Evolutionary conservation across 768 basidiomycete genomes (phyloP).

Genomic region (Galerina sulciceps): DNA sequence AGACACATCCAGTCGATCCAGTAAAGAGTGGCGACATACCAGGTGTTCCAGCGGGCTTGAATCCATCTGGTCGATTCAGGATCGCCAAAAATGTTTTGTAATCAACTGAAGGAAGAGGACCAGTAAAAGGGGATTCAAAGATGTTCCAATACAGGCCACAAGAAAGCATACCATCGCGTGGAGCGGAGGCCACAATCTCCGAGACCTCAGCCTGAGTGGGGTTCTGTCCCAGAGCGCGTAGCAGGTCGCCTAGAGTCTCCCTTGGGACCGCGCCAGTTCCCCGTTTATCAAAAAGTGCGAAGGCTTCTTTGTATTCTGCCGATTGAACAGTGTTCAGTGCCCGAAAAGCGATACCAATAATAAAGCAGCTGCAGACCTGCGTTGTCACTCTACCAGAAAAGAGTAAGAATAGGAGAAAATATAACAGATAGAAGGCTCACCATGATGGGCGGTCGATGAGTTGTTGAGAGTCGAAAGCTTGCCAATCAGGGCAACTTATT

Average conservation of each 20-base stretch:
- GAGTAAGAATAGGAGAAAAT: not conserved
- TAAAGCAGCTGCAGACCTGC: conserved; percentile 28
- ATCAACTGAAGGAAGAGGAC: conserved; percentile 70
- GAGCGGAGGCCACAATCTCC: conserved; percentile 49
- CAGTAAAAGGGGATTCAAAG: not conserved
- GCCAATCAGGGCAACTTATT: conserved; percentile 7
- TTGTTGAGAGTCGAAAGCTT: conserved; percentile 11
- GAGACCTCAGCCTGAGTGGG: conserved; percentile 98
- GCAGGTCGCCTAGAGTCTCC: conserved; percentile 88
- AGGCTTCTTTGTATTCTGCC: conserved; percentile 93
- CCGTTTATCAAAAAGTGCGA: conserved; percentile 97
- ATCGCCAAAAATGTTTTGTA: conserved; percentile 92
- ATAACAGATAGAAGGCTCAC: conserved; percentile 20
- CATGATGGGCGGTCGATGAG: conserved; percentile 29
- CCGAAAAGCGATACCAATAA: not conserved
- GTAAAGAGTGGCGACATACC: conserved; percentile 48
- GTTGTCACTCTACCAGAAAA: conserved; percentile 38
- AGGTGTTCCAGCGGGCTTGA: conserved; percentile 95
- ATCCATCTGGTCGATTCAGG: conserved; percentile 93
- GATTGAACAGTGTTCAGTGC: conserved; percentile 8
- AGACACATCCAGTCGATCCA: not conserved
- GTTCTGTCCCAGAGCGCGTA: conserved; percentile 95
- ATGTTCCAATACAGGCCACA: not conserved
- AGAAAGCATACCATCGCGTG: not conserved
- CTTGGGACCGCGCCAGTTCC: conserved; percentile 90